These are phyloP conservation scores for Aspergillus alliaceus DNA, from an alignment of 2,329 filamentous ascomycete species.

Conservation along the genomic window DNA sequence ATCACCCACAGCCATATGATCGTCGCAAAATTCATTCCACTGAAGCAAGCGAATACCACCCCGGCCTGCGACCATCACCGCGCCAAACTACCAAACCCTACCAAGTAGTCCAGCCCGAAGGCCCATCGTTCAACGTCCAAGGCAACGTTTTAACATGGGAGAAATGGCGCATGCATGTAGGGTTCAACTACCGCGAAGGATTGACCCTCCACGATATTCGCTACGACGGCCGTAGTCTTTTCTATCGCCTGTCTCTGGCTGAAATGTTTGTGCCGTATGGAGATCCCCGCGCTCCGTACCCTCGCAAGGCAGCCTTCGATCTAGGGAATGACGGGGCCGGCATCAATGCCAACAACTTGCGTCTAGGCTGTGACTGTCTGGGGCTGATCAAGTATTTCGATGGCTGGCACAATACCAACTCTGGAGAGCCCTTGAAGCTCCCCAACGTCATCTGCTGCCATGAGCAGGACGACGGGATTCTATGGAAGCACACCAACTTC, in stretches of 20 bases:
- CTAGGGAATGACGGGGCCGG: slow-evolving; percentile 46
- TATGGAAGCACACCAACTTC: slow-evolving; percentile 44
- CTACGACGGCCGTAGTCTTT: slow-evolving; percentile 41
- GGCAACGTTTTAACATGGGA: slow-evolving; percentile 40
- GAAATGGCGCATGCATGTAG: slow-evolving; percentile 46
- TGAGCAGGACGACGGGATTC: slow-evolving; percentile 40
- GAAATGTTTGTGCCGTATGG: slow-evolving; percentile 51
- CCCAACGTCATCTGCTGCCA: slow-evolving; percentile 47
- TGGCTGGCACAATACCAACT: slow-evolving; percentile 35
- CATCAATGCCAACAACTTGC: slow-evolving; percentile 44
- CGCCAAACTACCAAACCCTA: slow-evolving; percentile 39
- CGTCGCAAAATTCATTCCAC: slow-evolving; percentile 20
- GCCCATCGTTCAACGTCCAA: slow-evolving; percentile 32
- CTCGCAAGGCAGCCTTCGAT: slow-evolving; percentile 47
- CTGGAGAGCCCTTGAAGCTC: slow-evolving; percentile 37
- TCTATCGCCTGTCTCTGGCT: slow-evolving; percentile 43
- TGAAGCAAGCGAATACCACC: slow-evolving; percentile 36
- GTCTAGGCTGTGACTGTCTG: slow-evolving; percentile 45
- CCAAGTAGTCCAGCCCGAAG: slow-evolving; percentile 38
- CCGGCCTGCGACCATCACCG: slow-evolving; percentile 27
- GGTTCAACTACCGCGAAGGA: slow-evolving; percentile 49
- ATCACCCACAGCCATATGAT: slow-evolving; percentile 33
- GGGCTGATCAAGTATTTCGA: slow-evolving; percentile 48
- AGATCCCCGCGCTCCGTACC: slow-evolving; percentile 42
- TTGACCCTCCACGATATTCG: slow-evolving; percentile 43